Evolutionary conservation across 2,329 filamentous ascomycete species (phyloP).

Genomic region (Penicillium sp.): DNA sequence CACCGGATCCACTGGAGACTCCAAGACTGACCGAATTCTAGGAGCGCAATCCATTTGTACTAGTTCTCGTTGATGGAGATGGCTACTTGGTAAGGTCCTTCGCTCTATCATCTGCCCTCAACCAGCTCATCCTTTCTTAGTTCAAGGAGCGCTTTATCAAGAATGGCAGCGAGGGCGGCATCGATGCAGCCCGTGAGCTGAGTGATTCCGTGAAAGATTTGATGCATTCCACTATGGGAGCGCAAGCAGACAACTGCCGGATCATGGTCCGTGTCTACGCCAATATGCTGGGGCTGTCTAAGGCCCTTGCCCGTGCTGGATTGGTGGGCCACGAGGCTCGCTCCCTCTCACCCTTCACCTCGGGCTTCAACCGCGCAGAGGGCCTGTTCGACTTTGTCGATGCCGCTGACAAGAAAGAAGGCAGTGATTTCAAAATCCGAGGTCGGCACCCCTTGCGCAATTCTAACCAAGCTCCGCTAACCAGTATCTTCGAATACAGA

Average conservation of each 20-base stretch:
- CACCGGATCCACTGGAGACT: background rate
- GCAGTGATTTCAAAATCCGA: constrained; percentile 58
- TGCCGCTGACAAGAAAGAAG: constrained; percentile 57
- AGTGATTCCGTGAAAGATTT: constrained; percentile 50
- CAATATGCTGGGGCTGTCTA: constrained; percentile 52
- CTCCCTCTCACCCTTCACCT: constrained; percentile 53
- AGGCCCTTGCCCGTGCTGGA: constrained; percentile 47
- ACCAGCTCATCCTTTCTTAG: constrained; percentile 53
- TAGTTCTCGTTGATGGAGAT: constrained; percentile 60
- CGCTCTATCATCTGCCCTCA: constrained; percentile 51
- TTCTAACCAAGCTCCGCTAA: background rate
- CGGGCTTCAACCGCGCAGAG: constrained; percentile 55
- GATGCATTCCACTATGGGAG: constrained; percentile 41
- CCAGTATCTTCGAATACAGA: constrained; percentile 18
- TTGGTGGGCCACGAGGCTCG: constrained; percentile 53
- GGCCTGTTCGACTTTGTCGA: constrained; percentile 60
- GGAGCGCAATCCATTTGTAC: constrained; percentile 55
- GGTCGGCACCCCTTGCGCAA: constrained; percentile 30
- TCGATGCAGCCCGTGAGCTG: constrained; percentile 52
- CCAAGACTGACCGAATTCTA: constrained; percentile 20
- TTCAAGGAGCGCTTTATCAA: constrained; percentile 51
- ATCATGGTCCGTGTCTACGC: constrained; percentile 55
- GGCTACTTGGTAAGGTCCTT: constrained; percentile 45
- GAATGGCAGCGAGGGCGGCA: constrained; percentile 52
- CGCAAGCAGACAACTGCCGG: constrained; percentile 49